A percentile compares a stretch with the other conserved stretches of the same genome.
Conservation (phyloP, 129 eudicot species). For the Artemisia tridentata region DNA sequence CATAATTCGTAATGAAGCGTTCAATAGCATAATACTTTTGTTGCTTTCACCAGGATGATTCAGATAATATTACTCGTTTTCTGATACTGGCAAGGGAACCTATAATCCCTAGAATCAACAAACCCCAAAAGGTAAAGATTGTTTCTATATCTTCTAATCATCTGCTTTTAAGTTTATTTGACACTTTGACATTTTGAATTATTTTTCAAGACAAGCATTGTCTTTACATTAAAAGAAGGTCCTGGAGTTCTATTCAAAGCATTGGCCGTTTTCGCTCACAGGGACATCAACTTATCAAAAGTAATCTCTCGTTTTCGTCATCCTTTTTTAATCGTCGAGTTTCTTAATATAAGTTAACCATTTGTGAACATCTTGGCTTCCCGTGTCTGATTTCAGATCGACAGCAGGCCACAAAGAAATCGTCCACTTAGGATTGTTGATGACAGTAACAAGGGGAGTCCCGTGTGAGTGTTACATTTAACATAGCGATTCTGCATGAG, state of each 20-base stretch:
- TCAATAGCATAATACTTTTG: too few relatives aligned
- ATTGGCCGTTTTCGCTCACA: too few relatives aligned
- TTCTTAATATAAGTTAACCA: background rate
- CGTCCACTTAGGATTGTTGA: constrained; percentile 81
- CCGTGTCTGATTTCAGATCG: background rate
- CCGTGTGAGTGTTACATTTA: constrained; percentile 89
- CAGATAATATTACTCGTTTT: too few relatives aligned
- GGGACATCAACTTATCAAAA: too few relatives aligned
- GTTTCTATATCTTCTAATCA: background rate
- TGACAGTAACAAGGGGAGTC: constrained; percentile 69
- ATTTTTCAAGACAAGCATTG: too few relatives aligned
- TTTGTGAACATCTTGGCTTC: background rate
- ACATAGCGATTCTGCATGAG: too few relatives aligned
- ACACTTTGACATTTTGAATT: background rate
- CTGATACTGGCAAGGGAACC: background rate
- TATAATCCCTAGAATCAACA: background rate
- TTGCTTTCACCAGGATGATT: too few relatives aligned
- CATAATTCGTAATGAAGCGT: too few relatives aligned
- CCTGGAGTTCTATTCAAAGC: too few relatives aligned
- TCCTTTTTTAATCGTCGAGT: too few relatives aligned
- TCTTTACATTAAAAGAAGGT: too few relatives aligned
- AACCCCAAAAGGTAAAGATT: constrained; percentile 2
- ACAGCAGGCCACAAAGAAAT: constrained; percentile 16
- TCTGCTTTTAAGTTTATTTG: background rate
- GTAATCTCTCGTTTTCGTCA: too few relatives aligned